A percentile compares a stretch with the other conserved stretches of the same genome.
phyloP scores from a whole-genome alignment of 2,329 filamentous ascomycete genomes.

The Colletotrichum trifolii region DNA sequence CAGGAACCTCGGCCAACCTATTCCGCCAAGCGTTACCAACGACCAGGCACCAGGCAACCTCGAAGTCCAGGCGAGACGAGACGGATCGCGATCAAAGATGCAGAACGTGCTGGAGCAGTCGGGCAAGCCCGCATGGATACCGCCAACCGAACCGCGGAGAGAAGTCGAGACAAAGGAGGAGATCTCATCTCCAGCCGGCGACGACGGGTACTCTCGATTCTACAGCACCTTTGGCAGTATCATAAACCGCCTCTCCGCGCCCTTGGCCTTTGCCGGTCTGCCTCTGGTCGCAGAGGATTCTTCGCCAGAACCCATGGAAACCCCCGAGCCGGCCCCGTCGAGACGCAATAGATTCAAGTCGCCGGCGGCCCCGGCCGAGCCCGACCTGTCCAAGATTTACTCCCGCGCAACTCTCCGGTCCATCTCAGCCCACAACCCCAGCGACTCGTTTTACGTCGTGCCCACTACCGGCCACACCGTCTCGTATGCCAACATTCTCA shows the following conservation, averaged over 20 bases:
- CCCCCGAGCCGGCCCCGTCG: slow-evolving; percentile 51
- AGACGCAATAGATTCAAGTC: slow-evolving; percentile 51
- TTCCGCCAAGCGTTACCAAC: slow-evolving; percentile 78
- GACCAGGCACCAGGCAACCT: slow-evolving; percentile 79
- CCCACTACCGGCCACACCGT: slow-evolving; percentile 91
- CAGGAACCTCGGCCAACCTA: slow-evolving; percentile 72
- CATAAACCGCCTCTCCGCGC: slow-evolving; percentile 88
- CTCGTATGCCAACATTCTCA: slow-evolving; percentile 91
- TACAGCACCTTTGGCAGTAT: slow-evolving; percentile 92
- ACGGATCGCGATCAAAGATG: slow-evolving; percentile 64
- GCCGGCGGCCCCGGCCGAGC: slow-evolving; percentile 59
- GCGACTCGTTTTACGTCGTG: slow-evolving; percentile 93
- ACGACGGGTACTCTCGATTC: slow-evolving; percentile 89
- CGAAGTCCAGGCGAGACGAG: slow-evolving; percentile 64
- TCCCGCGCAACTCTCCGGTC: slow-evolving; percentile 87
- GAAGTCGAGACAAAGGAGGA: slow-evolving; percentile 44
- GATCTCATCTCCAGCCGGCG: slow-evolving; percentile 50
- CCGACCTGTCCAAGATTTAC: slow-evolving; percentile 85
- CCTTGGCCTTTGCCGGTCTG: slow-evolving; percentile 91
- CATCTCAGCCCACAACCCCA: slow-evolving; percentile 71
- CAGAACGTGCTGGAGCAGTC: slow-evolving; percentile 65
- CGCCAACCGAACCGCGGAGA: slow-evolving; percentile 50
- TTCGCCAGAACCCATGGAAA: slow-evolving; percentile 43
- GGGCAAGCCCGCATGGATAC: slow-evolving; percentile 65
- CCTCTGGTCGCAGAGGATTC: slow-evolving; percentile 73